phyloP scores from a whole-genome alignment of 2,329 filamentous ascomycete species.

The Raffaelea arxii region DNA sequence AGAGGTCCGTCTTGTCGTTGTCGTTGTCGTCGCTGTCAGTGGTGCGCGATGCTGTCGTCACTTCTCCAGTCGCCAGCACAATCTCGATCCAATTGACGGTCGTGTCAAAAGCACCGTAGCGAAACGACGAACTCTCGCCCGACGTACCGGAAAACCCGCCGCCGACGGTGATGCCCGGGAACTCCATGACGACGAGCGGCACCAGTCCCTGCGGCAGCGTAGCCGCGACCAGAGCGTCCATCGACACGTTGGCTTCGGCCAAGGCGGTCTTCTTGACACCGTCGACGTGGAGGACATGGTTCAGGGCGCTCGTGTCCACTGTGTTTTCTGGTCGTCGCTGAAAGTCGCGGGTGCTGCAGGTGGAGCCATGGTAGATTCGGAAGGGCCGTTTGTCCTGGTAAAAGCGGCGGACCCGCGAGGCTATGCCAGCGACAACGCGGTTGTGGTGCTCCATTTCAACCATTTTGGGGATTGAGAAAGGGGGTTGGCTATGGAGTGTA shows the following conservation, averaged over 20 bases:
- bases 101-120: constrained; percentile 55
- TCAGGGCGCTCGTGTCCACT: constrained; percentile 57
- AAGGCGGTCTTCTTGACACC: constrained; percentile 38
- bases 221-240: constrained; percentile 52
- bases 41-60: constrained; percentile 34
- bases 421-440: constrained; percentile 33
- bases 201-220: constrained; percentile 46
- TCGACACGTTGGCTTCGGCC: constrained; percentile 60
- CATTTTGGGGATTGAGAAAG: too few relatives aligned
- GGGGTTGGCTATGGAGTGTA: too few relatives aligned
- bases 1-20: constrained; percentile 41
- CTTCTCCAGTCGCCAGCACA: constrained; percentile 47
- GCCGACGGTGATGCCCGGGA: constrained; percentile 59
- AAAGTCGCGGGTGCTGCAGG: constrained; percentile 61
- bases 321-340: constrained; percentile 40
- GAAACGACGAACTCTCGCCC: constrained; percentile 58
- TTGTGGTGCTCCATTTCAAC: too few relatives aligned
- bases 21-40: too few relatives aligned
- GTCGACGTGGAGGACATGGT: constrained; percentile 53
- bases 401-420: constrained; percentile 33
- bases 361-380: constrained; percentile 68
- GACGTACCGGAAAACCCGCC: constrained; percentile 58
- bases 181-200: constrained; percentile 60
- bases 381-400: constrained; percentile 42
- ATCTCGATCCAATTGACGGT: constrained; percentile 55